A percentile compares a stretch with the other conserved stretches of the same genome.
Conservation (phyloP, 2,329 filamentous ascomycete species). For the Aureobasidium sp. region DNA sequence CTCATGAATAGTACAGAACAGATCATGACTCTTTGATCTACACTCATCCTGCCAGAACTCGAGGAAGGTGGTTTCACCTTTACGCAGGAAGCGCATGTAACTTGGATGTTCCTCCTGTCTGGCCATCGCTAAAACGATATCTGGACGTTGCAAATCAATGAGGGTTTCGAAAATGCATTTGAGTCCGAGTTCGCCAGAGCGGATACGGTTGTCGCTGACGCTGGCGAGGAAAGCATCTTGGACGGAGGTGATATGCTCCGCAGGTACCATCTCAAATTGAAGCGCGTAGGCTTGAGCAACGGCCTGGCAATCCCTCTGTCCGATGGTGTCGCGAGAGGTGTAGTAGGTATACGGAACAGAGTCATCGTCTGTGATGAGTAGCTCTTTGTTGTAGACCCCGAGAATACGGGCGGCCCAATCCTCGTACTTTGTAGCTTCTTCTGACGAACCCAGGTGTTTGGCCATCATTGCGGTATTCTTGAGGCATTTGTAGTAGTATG, state of each 20-base stretch:
- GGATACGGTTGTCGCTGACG: slow-evolving; percentile 36
- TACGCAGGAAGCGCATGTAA: slow-evolving; percentile 54
- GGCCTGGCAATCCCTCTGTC: slow-evolving; percentile 40
- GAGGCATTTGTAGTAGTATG: slow-evolving; percentile 49
- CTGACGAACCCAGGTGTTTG: slow-evolving; percentile 30
- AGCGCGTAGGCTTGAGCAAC: slow-evolving; percentile 44
- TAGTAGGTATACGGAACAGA: slow-evolving; percentile 43
- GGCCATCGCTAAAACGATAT: slow-evolving; percentile 49
- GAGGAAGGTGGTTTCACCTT: slow-evolving; percentile 49
- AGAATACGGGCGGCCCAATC: slow-evolving; percentile 36
- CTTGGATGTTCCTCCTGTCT: slow-evolving; percentile 54
- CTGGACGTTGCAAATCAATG: slow-evolving; percentile 43
- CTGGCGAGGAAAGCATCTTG: slow-evolving; percentile 35
- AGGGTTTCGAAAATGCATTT: slow-evolving; percentile 49
- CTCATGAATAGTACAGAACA: slow-evolving; percentile 55
- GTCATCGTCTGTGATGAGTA: slow-evolving; percentile 36
- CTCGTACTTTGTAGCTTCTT: slow-evolving; percentile 32
- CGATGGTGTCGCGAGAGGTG: slow-evolving; percentile 40
- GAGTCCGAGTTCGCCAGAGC: slow-evolving; percentile 48
- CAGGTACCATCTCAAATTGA: slow-evolving; percentile 38
- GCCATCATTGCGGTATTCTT: slow-evolving; percentile 42
- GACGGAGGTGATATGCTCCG: slow-evolving; percentile 30
- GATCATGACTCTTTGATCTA: slow-evolving; percentile 51
- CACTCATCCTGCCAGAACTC: slow-evolving; percentile 53
- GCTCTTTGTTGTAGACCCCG: slow-evolving; percentile 38